A percentile compares a stretch with the other conserved stretches of the same genome.
phyloP scores from a whole-genome alignment of 306 rosid genomes.

The Dryas drummondii region DNA sequence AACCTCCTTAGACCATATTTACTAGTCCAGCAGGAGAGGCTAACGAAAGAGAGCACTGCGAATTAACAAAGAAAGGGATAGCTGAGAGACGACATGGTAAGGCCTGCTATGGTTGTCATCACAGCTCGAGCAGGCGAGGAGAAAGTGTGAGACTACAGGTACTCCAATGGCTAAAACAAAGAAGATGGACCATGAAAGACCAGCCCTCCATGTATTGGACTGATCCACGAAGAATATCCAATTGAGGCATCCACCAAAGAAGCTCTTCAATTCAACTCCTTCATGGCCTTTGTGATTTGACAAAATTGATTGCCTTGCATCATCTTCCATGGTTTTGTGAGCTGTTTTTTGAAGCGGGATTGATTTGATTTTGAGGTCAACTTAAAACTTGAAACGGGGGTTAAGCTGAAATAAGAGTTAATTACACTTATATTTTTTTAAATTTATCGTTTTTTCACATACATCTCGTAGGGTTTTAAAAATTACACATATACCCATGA shows the following conservation, averaged over 20 bases:
- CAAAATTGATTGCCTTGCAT: slow-evolving; percentile 27
- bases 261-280: slow-evolving; percentile 43
- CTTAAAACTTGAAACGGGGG: too few species aligned
- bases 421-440: too few species aligned
- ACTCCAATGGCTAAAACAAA: slow-evolving; percentile 48
- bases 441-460: too few species aligned
- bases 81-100: slow-evolving; percentile 64
- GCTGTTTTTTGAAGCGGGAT: not conserved
- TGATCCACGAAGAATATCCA: slow-evolving; percentile 80
- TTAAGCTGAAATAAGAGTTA: too few species aligned
- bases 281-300: slow-evolving; percentile 25
- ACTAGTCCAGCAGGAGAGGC: slow-evolving; percentile 61
- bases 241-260: slow-evolving; percentile 52
- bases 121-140: slow-evolving; percentile 63
- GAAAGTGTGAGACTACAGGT: slow-evolving; percentile 62
- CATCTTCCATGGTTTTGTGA: slow-evolving; percentile 53
- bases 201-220: slow-evolving; percentile 42
- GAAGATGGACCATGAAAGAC: slow-evolving; percentile 68
- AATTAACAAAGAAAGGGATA: slow-evolving; percentile 56
- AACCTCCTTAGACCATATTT: slow-evolving; percentile 55
- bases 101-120: slow-evolving; percentile 71
- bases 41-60: slow-evolving; percentile 53
- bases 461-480: too few species aligned
- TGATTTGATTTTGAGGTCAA: too few species aligned
- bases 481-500: too few species aligned